phyloP scores from a whole-genome alignment of 257 asterid species.

The Solanum tarijense region DNA sequence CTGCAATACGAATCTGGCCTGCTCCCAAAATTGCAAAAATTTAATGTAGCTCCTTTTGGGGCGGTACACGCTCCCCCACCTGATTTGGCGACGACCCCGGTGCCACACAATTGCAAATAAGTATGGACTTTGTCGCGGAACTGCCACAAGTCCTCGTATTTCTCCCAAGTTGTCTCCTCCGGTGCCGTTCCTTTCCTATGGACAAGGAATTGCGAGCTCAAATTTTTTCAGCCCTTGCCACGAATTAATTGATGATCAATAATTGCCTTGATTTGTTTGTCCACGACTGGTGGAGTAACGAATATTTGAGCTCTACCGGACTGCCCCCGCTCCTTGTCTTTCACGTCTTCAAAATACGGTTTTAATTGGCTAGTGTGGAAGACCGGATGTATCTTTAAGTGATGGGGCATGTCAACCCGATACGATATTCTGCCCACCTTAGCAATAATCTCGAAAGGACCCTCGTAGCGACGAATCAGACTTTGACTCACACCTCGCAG shows the following conservation, averaged over 20 bases:
- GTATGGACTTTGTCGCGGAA: too few species aligned
- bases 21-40: fast-evolving
- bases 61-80: too few species aligned
- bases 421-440: not conserved
- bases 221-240: not conserved
- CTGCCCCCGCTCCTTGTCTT: not conserved
- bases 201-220: too few species aligned
- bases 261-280: too few species aligned
- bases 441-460: not conserved
- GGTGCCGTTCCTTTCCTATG: not conserved
- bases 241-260: not conserved
- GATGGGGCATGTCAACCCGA: not conserved
- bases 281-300: fast-evolving
- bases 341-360: too few species aligned
- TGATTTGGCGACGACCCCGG: too few species aligned
- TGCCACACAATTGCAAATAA: too few species aligned
- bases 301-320: not conserved
- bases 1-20: fast-evolving
- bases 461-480: too few species aligned
- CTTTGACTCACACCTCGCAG: not conserved
- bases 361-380: not conserved
- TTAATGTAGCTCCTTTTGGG: too few species aligned
- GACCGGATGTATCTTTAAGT: not conserved
- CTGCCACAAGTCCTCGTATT: too few species aligned
- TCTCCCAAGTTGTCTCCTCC: too few species aligned